Base-by-base conservation (phyloP, 345 rosid genomes). In the Mangifera indica region DNA sequence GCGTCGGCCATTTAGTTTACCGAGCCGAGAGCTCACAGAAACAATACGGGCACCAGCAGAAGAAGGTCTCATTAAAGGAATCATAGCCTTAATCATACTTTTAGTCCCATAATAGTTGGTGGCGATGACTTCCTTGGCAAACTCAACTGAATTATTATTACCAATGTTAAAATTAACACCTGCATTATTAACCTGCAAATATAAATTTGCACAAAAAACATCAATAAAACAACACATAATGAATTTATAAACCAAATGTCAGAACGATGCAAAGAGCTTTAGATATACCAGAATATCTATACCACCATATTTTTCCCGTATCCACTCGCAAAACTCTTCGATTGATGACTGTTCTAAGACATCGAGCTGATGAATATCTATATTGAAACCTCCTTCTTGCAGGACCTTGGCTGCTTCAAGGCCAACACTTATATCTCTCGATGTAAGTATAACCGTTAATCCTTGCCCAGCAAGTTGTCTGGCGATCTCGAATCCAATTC, bases 401-500 rank as follows among this genome's bases (percentile, higher is more conserved):
- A 95, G 78, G 63, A 91, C 84, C 45, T 86, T 92, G 9, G 91
- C 80, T 0, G 98, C 98, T 81, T 95, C 99, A 24, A 85, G 74
- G 66, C 99, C 99, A 21, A 92, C 93, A 21, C 77, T 60, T 5
- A 77, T 77, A 71, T 90, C 93, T 80, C 99, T 82, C 1, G 99
- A 85, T 60, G 99, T 95, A 68, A 89, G 62, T 4, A 95, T 67
- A 40, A 91, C 96, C 0, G 94, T 87, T 72, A 95, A 56, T 26
- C 99, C 97, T 71, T 91, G 98, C 5, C 75, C 90, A 0, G 93
- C 97, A 11, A 93, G 91, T 75, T 93, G 98, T 60, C 90, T 87
- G n/a, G 79, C 94, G 72, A 87, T 88, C 83, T 93, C 98, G 75
- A 91, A 93, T 7, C 98, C 98, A 40, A 93, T 93, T 21, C 98